These are phyloP conservation scores for Colletotrichum gigasporum DNA, from an alignment of 2,329 filamentous ascomycete genomes.

Conservation along the genomic window DNA sequence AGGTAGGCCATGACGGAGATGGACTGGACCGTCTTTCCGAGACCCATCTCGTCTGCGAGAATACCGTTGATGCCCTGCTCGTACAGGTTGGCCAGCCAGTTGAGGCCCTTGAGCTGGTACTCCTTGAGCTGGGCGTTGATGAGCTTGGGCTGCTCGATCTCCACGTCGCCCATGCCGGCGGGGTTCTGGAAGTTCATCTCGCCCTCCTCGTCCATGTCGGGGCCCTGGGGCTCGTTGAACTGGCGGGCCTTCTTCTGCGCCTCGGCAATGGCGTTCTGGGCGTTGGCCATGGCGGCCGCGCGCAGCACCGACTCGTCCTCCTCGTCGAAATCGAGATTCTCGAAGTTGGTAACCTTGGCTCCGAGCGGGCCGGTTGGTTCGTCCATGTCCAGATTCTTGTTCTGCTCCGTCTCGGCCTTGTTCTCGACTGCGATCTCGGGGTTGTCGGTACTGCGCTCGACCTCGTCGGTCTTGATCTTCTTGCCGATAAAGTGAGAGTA, in stretches of 20 bases:
- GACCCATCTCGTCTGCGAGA: conserved; percentile 98
- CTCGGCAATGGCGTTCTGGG: conserved; percentile 93
- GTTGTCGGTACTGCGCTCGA: conserved; percentile 89
- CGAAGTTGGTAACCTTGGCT: conserved; percentile 88
- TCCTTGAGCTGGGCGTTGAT: conserved; percentile 95
- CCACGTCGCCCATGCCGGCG: conserved; percentile 90
- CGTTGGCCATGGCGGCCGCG: conserved; percentile 91
- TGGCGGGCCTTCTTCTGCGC: conserved; percentile 91
- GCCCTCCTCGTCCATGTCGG: conserved; percentile 84
- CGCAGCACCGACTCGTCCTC: conserved; percentile 87
- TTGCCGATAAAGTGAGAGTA: conserved; percentile 99
- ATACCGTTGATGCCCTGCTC: conserved; percentile 99
- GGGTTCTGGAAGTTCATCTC: conserved; percentile 99
- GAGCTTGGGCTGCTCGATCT: conserved; percentile 93
- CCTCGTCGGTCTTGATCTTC: conserved; percentile 98
- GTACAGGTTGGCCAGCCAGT: conserved; percentile 98
- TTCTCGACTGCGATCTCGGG: conserved; percentile 72
- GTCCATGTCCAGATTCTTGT: conserved; percentile 55
- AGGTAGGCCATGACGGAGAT: conserved; percentile 99
- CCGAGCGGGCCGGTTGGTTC: conserved; percentile 64
- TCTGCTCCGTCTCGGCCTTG: conserved; percentile 49
- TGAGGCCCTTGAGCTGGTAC: conserved; percentile 98
- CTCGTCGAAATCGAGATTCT: conserved; percentile 94
- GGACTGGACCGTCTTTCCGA: conserved; percentile 98
- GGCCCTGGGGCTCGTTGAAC: conserved; percentile 79